phyloP scores from a whole-genome alignment of 1,284 basidiomycete genomes.

The Xerocomus minutiporus region DNA sequence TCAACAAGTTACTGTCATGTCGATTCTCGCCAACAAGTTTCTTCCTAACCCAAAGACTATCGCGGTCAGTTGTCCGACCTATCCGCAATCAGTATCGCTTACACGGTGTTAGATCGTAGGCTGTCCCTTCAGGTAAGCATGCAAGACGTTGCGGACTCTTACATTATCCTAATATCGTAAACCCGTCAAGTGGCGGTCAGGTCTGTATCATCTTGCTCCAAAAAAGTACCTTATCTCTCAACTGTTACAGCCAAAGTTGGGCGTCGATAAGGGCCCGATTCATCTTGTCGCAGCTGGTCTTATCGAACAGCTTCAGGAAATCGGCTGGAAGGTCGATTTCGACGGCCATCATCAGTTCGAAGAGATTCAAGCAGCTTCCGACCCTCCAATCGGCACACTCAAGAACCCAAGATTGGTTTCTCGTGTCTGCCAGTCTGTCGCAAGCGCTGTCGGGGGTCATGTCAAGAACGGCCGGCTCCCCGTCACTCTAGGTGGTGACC shows the following conservation, averaged over 20 bases:
- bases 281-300: constrained; percentile 84
- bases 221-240: constrained; percentile 9
- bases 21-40: constrained; percentile 42
- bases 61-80: constrained; percentile 28
- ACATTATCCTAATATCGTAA: constrained; percentile 21
- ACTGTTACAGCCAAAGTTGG: constrained; percentile 54
- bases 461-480: constrained; percentile 78
- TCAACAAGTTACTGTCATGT: constrained; percentile 8
- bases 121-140: constrained; percentile 66
- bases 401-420: constrained; percentile 88
- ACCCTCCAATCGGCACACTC: constrained; percentile 82
- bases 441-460: constrained; percentile 72
- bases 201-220: constrained; percentile 29
- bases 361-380: constrained; percentile 60
- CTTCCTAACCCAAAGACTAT: constrained; percentile 61
- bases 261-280: constrained; percentile 91
- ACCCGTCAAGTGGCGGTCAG: constrained; percentile 48
- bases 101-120: constrained; percentile 55
- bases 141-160: neutral
- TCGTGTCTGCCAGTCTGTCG: constrained; percentile 77
- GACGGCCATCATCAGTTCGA: constrained; percentile 88
- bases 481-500: constrained; percentile 94
- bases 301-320: constrained; percentile 64
- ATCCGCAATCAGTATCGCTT: neutral
- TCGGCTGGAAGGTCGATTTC: constrained; percentile 90